These are phyloP conservation scores for Breynia disticha DNA, from an alignment of 441 rosid genomes.

Conservation along the genomic window DNA sequence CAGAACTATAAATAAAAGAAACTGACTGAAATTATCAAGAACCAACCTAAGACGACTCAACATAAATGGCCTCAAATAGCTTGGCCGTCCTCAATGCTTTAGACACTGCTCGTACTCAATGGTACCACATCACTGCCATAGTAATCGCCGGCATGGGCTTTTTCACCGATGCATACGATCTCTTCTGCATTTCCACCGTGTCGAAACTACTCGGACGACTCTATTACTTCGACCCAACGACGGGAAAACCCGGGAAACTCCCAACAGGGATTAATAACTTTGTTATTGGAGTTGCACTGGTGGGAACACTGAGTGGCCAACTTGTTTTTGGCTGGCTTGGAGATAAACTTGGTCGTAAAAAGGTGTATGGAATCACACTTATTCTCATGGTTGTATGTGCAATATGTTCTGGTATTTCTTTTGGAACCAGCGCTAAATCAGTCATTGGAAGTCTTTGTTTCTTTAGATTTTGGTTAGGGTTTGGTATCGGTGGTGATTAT, in stretches of 20 bases:
- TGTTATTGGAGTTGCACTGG: constrained; percentile 52
- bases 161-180: constrained; percentile 75
- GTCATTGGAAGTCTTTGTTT: constrained; percentile 62
- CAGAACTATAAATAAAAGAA: neutral
- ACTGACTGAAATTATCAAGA: neutral
- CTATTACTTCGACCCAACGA: constrained; percentile 30
- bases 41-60: too few species aligned
- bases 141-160: constrained; percentile 77
- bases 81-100: constrained; percentile 47
- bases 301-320: constrained; percentile 55
- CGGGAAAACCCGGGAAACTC: constrained; percentile 31
- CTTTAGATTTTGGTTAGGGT: constrained; percentile 70
- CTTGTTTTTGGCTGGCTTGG: constrained; percentile 61
- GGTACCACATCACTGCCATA: constrained; percentile 56
- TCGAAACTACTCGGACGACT: constrained; percentile 64
- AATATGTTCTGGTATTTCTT: constrained; percentile 51
- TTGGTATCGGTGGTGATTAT: constrained; percentile 77
- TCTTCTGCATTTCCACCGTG: constrained; percentile 51
- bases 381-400: constrained; percentile 51
- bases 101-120: constrained; percentile 45
- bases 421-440: constrained; percentile 29
- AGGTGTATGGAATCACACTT: constrained; percentile 50
- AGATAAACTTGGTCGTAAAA: constrained; percentile 57
- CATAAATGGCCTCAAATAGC: constrained; percentile 19
- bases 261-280: constrained; percentile 28